phyloP scores from a whole-genome alignment of 2,329 filamentous ascomycete genomes.

The Thelonectria olida region DNA sequence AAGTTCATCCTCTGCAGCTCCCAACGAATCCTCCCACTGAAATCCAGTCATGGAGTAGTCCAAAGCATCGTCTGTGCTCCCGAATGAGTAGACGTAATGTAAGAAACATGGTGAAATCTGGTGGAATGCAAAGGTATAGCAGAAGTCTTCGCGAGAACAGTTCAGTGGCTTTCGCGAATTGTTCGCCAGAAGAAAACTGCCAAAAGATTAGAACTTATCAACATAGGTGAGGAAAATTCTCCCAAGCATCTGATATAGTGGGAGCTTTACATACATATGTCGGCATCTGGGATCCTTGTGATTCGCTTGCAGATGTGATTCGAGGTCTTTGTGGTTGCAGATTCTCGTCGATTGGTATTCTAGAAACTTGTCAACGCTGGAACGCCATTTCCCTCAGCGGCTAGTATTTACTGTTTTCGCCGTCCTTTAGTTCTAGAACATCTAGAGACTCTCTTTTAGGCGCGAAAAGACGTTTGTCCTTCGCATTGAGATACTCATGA shows the following conservation, averaged over 20 bases:
- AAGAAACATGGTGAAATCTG: slow-evolving; percentile 16
- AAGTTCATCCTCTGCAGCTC: rapidly evolving
- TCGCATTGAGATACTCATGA: neutral
- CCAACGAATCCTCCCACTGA: slow-evolving; percentile 5
- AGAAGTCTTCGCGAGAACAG: slow-evolving; percentile 12
- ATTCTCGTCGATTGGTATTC: neutral
- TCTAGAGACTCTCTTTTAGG: neutral
- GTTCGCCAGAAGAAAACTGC: slow-evolving; percentile 6
- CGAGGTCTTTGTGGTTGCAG: neutral
- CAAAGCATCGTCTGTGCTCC: neutral
- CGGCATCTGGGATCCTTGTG: slow-evolving; percentile 19
- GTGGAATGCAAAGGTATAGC: neutral
- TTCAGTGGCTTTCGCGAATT: slow-evolving; percentile 10
- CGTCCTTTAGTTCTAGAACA: slow-evolving; percentile 2
- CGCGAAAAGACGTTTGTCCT: neutral
- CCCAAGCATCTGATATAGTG: too few species aligned
- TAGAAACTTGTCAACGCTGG: neutral
- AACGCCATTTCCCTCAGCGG: too few species aligned
- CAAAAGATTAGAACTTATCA: neutral
- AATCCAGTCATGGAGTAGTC: slow-evolving; percentile 26
- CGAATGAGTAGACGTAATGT: slow-evolving; percentile 21
- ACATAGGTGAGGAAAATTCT: too few species aligned
- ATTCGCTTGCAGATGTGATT: slow-evolving; percentile 11
- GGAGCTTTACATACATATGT: neutral
- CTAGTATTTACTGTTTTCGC: neutral